Conservation (phyloP, 305 asterid genomes). For the Andrographis paniculata region DNA sequence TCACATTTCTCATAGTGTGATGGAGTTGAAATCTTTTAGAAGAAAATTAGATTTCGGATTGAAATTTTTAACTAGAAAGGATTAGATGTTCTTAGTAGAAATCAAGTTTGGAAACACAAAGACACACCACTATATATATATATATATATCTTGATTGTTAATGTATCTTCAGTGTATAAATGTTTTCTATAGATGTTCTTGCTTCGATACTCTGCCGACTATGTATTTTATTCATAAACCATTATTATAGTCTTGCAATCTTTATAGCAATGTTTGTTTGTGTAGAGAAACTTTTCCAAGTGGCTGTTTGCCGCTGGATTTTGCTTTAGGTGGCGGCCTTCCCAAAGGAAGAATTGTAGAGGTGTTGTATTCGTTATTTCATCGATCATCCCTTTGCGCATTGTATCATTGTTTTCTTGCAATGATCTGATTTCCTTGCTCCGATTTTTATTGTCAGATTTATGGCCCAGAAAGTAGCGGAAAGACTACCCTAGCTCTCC, state of each 20-base stretch:
- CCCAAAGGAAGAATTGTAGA: slow-evolving; percentile 98
- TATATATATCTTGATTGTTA: too few species aligned
- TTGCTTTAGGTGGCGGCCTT: slow-evolving; percentile 97
- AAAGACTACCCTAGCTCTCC: slow-evolving; percentile 95
- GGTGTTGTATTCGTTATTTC: slow-evolving; percentile 31
- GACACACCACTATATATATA: too few species aligned
- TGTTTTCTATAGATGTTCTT: too few species aligned
- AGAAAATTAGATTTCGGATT: too few species aligned
- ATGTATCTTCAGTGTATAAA: too few species aligned
- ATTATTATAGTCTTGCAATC: neutral
- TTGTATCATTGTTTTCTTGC: slow-evolving; percentile 6
- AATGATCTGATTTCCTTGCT: slow-evolving; percentile 7
- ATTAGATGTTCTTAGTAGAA: too few species aligned
- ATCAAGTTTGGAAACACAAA: too few species aligned
- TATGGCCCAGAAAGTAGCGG: slow-evolving; percentile 99
- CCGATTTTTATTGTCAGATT: slow-evolving; percentile 37
- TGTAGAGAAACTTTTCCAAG: slow-evolving; percentile 97
- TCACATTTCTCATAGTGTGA: neutral
- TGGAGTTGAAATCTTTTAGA: neutral
- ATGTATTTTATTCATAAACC: neutral
- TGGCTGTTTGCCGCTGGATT: slow-evolving; percentile 88
- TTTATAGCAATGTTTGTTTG: slow-evolving; percentile 9
- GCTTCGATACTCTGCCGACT: neutral
- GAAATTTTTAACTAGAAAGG: too few species aligned
- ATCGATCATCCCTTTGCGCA: slow-evolving; percentile 6